A percentile compares a stretch with the other conserved stretches of the same genome.
Conservation (phyloP, 2,329 filamentous ascomycete species). For the Hypoxylon sp. region DNA sequence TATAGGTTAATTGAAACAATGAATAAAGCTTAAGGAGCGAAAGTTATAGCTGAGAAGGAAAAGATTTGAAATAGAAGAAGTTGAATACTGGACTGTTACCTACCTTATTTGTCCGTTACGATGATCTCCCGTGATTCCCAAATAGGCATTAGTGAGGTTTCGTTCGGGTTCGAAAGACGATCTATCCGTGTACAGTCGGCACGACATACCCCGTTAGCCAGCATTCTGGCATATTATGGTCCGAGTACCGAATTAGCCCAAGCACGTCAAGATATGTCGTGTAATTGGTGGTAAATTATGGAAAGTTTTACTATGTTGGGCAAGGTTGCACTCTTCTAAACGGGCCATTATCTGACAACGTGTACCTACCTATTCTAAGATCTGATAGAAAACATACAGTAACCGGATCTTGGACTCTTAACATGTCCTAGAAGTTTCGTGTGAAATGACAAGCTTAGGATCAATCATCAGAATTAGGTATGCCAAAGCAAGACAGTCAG, state of each 20-base stretch:
- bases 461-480: background rate
- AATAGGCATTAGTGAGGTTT: constrained; percentile 17
- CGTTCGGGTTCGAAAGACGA: background rate
- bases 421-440: background rate
- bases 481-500: background rate
- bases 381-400: background rate
- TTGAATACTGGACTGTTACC: background rate
- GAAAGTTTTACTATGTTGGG: background rate
- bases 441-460: background rate
- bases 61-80: background rate
- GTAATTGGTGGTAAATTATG: background rate
- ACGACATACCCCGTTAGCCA: constrained; percentile 5
- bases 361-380: background rate
- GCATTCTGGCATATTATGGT: background rate
- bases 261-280: background rate
- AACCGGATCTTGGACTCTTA: background rate
- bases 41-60: background rate
- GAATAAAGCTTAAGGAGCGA: background rate
- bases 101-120: constrained; percentile 15
- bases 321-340: background rate
- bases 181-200: constrained; percentile 6
- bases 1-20: background rate
- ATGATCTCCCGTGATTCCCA: constrained; percentile 24
- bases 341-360: background rate
- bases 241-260: background rate